A percentile compares a stretch with the other conserved stretches of the same genome.
Conservation (phyloP, 108 stramenopile genomes). For the Nitzschia putrida region DNA sequence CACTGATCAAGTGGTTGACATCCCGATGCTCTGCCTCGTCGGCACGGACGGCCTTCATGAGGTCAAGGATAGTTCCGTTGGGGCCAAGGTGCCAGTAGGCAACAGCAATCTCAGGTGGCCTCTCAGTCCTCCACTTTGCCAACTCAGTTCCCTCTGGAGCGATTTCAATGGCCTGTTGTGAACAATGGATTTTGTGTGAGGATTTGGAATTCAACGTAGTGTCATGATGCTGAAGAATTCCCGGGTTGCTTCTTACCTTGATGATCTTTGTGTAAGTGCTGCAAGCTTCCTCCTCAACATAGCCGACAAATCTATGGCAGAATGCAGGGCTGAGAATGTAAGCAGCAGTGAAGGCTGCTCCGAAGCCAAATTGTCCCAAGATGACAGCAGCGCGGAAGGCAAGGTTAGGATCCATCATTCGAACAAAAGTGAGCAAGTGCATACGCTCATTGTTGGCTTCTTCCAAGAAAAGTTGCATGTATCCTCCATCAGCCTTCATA, state of each 20-base stretch:
- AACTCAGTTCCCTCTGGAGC: slow-evolving; percentile 83
- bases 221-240: too few species aligned
- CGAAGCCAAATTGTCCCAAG: slow-evolving; percentile 80
- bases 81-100: slow-evolving; percentile 88
- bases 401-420: slow-evolving; percentile 77
- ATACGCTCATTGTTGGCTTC: slow-evolving; percentile 98
- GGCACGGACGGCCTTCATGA: slow-evolving; percentile 91
- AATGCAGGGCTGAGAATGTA: slow-evolving; percentile 90
- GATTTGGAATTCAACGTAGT: too few species aligned
- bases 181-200: background rate
- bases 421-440: slow-evolving; percentile 92
- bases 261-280: slow-evolving; percentile 91
- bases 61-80: slow-evolving; percentile 86
- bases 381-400: slow-evolving; percentile 70
- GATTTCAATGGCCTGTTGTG: slow-evolving; percentile 62
- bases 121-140: slow-evolving; percentile 67
- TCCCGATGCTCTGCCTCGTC: slow-evolving; percentile 95
- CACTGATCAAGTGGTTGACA: slow-evolving; percentile 84
- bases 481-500: slow-evolving; percentile 92
- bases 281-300: slow-evolving; percentile 94
- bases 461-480: slow-evolving; percentile 92
- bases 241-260: slow-evolving; percentile 14
- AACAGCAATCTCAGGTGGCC: slow-evolving; percentile 74
- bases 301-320: slow-evolving; percentile 97
- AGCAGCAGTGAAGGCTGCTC: slow-evolving; percentile 70